Percentiles rank a stretch among this genome's conserved stretches.
Conservation (phyloP, 2,329 filamentous ascomycete species). For the Thelonectria rubi region DNA sequence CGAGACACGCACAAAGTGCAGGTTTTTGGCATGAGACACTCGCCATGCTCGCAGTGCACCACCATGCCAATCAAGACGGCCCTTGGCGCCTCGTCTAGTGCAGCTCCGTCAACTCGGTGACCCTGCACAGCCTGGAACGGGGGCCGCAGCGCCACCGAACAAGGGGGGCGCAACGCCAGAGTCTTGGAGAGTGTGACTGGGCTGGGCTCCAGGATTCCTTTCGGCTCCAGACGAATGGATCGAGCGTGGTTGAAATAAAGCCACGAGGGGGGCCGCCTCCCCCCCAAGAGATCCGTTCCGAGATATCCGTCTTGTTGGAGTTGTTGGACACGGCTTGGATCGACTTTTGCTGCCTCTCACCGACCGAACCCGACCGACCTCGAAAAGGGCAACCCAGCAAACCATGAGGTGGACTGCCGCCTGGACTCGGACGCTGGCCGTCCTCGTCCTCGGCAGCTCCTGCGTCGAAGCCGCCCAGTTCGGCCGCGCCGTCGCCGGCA, state of each 20-base stretch:
- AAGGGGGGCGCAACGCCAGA: background rate
- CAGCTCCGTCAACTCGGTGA: constrained; percentile 13
- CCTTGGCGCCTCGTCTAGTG: constrained; percentile 27
- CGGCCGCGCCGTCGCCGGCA: constrained; percentile 44
- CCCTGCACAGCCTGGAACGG: constrained; percentile 21
- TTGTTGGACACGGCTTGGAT: background rate
- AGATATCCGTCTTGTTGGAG: constrained; percentile 1
- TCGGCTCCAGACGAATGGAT: background rate
- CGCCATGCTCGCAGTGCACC: constrained; percentile 2
- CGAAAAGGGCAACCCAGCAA: background rate
- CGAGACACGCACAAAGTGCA: too few relatives aligned
- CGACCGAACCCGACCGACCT: background rate
- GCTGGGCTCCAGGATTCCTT: constrained; percentile 3
- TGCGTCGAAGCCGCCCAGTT: constrained; percentile 36
- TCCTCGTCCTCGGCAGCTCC: constrained; percentile 30
- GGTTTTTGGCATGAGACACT: background rate
- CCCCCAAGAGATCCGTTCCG: background rate
- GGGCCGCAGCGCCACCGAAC: constrained; percentile 20
- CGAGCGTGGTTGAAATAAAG: constrained; percentile 15
- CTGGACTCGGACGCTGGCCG: constrained; percentile 26
- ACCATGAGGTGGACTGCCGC: constrained; percentile 41
- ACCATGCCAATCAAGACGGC: constrained; percentile 19
- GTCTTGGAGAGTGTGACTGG: background rate
- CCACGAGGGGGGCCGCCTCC: background rate
- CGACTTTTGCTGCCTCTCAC: too few relatives aligned